Evolutionary conservation across 169 alveolate species (phyloP), one percentile per base, ranked within the genome.

Genomic region (Eimeria acervulina): DNA sequence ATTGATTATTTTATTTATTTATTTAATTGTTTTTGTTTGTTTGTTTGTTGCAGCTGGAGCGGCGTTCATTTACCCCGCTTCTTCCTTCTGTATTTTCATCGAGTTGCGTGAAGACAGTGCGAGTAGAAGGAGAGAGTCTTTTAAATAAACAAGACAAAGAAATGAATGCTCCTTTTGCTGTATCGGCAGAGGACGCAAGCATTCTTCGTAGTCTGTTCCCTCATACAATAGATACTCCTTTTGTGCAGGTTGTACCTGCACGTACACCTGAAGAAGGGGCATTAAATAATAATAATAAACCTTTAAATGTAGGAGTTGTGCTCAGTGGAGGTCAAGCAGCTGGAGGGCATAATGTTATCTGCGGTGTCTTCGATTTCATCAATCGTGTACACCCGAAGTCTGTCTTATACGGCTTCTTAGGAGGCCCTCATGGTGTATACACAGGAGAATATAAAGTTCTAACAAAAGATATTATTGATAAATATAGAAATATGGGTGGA

Each of bases 271-370:
- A 21, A 23, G 81, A 70, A 1, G 26, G 26, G 5, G 26, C 55
- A 47, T 5, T 19, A 47, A 33, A 8, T 23, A 23, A 78, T 21
- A 17, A 47, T 72, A 4, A 33, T 33, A 47, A 74, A 72, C 97
- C 97, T 7, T 89, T 96, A 70, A 93, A 90, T 44, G 96, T 99
- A 19, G 99, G 99, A 28, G 98, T 99, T 63, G 99, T 99, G 6
- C 97, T 99, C n/a, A 98, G 99, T 61, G 99, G 99, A 47, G 99
- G 99, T 15, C 99, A 99, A 92, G 99, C 99, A 7, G 99, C 99
- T 1, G 99, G 99, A 40, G 99, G 99, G 4, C 99, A 99, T 97
- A 99, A 99, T 96, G 99, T 99, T 44, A 99, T 99, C 61, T 98
- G 99, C 7, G 99, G 99, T 47, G 97, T 99, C 7, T 99, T 97